Conservation (phyloP, 2,329 filamentous ascomycete genomes). For the Colletotrichum sansevieriae region DNA sequence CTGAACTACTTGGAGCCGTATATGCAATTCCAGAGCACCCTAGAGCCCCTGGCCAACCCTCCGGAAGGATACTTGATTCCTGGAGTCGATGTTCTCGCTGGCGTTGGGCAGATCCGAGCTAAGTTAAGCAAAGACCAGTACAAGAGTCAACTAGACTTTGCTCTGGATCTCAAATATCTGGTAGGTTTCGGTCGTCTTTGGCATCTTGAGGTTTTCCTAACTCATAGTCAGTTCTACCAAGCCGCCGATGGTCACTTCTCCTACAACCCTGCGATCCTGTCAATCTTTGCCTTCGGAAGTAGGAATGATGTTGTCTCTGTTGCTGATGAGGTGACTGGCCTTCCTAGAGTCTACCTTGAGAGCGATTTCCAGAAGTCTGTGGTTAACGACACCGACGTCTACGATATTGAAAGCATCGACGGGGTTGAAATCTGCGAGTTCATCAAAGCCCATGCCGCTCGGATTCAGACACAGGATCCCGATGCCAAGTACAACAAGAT, state of each 20-base stretch:
- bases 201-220: background rate
- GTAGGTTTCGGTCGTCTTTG: background rate
- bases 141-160: constrained; percentile 39
- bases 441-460: constrained; percentile 26
- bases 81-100: constrained; percentile 41
- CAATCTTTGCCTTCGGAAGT: constrained; percentile 31
- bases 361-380: constrained; percentile 20
- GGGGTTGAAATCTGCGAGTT: constrained; percentile 28
- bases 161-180: constrained; percentile 36
- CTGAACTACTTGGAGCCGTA: constrained; percentile 43
- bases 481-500: constrained; percentile 44
- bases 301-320: constrained; percentile 38
- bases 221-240: constrained; percentile 1
- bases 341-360: constrained; percentile 34
- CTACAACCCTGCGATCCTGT: constrained; percentile 41
- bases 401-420: constrained; percentile 43
- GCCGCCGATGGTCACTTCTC: constrained; percentile 41
- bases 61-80: constrained; percentile 42
- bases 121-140: constrained; percentile 40
- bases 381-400: constrained; percentile 25
- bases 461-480: constrained; percentile 40
- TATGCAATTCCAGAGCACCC: constrained; percentile 41
- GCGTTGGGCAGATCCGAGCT: constrained; percentile 39
- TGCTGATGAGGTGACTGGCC: constrained; percentile 31
- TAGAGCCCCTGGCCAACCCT: constrained; percentile 40